A percentile compares a stretch with the other conserved stretches of the same genome.
Conservation (phyloP, 1,284 basidiomycete genomes). For the Cerrena zonata region DNA sequence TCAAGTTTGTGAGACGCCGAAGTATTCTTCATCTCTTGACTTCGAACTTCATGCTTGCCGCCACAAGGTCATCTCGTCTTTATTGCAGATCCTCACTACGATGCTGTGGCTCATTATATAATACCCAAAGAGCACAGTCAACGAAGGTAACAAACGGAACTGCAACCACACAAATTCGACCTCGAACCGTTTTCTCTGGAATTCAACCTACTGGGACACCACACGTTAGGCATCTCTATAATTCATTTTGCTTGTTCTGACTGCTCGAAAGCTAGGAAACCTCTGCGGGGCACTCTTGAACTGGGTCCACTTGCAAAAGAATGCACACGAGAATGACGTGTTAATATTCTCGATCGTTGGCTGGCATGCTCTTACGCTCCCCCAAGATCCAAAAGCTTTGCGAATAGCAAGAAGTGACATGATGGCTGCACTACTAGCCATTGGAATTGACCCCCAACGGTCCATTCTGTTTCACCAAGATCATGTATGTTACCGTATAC, state of each 20-base stretch:
- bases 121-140: not conserved
- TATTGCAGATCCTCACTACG: not conserved
- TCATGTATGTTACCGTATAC: constrained; percentile 46
- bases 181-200: constrained; percentile 66
- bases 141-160: not conserved
- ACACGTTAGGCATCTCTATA: constrained; percentile 53
- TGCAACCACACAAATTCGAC: not conserved
- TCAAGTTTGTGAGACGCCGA: not conserved
- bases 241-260: constrained; percentile 1
- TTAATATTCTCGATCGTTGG: constrained; percentile 87
- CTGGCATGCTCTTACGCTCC: constrained; percentile 88
- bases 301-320: constrained; percentile 78
- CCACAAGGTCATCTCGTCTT: not conserved
- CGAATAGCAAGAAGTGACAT: constrained; percentile 66
- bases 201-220: constrained; percentile 83
- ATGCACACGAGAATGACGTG: constrained; percentile 51
- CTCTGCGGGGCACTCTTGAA: constrained; percentile 85
- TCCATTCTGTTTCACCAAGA: constrained; percentile 86
- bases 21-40: not conserved
- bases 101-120: too few relatives aligned
- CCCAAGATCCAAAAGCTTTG: constrained; percentile 71
- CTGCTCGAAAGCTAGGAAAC: constrained; percentile 72
- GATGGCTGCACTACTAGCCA: constrained; percentile 78
- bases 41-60: not conserved
- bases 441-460: constrained; percentile 77